Conservation (phyloP, 2,329 filamentous ascomycete genomes). For the Tolypocladium endophyticum region DNA sequence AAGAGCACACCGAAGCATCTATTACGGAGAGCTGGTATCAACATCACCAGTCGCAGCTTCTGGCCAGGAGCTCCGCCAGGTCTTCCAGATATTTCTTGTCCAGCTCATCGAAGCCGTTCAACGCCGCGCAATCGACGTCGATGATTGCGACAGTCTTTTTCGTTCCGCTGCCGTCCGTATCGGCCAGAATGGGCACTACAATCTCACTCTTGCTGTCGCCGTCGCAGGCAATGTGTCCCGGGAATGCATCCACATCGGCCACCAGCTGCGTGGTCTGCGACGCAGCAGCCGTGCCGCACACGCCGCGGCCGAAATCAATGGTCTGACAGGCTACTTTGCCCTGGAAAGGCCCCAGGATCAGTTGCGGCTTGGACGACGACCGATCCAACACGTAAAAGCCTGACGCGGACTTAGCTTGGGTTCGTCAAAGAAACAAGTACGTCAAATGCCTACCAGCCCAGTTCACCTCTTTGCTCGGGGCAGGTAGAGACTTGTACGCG, state of each 20-base stretch:
- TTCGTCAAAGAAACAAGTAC: not conserved
- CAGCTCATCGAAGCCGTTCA: constrained; percentile 57
- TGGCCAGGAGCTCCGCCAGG: constrained; percentile 48
- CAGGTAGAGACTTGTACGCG: constrained; percentile 60
- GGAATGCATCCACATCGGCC: constrained; percentile 61
- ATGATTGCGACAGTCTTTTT: constrained; percentile 60
- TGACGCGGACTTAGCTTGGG: constrained; percentile 13
- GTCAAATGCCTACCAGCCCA: constrained; percentile 50
- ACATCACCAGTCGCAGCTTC: constrained; percentile 53
- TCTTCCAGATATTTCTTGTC: constrained; percentile 57
- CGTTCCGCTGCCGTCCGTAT: constrained; percentile 14
- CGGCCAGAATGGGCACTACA: constrained; percentile 59
- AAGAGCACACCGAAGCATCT: not conserved
- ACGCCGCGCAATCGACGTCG: constrained; percentile 64
- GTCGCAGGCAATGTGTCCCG: constrained; percentile 76
- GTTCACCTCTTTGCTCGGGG: constrained; percentile 58
- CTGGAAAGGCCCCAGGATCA: constrained; percentile 72
- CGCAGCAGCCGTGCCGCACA: constrained; percentile 62
- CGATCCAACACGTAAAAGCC: constrained; percentile 66
- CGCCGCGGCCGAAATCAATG: constrained; percentile 62
- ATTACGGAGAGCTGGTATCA: not conserved
- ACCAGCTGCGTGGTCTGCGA: constrained; percentile 53
- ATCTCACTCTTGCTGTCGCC: constrained; percentile 67
- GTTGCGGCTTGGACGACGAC: constrained; percentile 30
- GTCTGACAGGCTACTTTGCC: constrained; percentile 73